Conservation (phyloP, 2,329 filamentous ascomycete genomes). For the Helminthosporium solani region DNA sequence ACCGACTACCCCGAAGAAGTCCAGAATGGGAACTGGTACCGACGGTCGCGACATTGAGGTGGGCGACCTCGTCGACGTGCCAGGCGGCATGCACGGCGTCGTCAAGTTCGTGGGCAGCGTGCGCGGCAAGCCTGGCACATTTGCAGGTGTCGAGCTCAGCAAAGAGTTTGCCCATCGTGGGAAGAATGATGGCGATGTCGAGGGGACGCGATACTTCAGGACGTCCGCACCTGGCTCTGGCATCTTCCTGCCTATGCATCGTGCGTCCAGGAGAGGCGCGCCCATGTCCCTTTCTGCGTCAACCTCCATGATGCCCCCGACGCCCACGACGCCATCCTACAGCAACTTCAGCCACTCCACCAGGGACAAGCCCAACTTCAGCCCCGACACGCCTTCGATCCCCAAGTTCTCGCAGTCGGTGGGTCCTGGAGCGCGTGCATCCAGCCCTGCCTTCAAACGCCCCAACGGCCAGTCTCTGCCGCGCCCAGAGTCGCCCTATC, state of each 20-base stretch:
- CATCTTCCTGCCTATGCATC: conserved; percentile 87
- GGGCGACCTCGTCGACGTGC: conserved; percentile 86
- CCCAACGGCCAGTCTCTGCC: conserved; percentile 72
- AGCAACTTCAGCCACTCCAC: conserved; percentile 59
- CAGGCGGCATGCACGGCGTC: conserved; percentile 86
- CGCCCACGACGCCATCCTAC: conserved; percentile 66
- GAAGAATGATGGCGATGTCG: conserved; percentile 95
- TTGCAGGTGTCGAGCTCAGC: conserved; percentile 88
- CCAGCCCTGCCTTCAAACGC: conserved; percentile 69
- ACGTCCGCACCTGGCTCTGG: conserved; percentile 78
- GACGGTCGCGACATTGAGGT: conserved; percentile 62
- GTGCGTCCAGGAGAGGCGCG: conserved; percentile 67
- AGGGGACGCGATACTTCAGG: conserved; percentile 82
- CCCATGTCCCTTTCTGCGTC: conserved; percentile 40
- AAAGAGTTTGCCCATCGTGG: conserved; percentile 77
- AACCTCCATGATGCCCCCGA: conserved; percentile 59
- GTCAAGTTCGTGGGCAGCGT: conserved; percentile 88
- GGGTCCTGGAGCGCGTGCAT: conserved; percentile 66
- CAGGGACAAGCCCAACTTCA: conserved; percentile 47
- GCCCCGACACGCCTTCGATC: conserved; percentile 57
- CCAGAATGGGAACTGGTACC: conserved; percentile 50
- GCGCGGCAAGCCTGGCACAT: conserved; percentile 83
- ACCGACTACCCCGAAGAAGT: conserved; percentile 44
- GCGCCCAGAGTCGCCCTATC: conserved; percentile 82
- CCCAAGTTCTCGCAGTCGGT: conserved; percentile 88